Percentiles rank a stretch among this genome's conserved stretches.
Conservation (phyloP, 2,329 filamentous ascomycete species). For the Helotiales sp. region DNA sequence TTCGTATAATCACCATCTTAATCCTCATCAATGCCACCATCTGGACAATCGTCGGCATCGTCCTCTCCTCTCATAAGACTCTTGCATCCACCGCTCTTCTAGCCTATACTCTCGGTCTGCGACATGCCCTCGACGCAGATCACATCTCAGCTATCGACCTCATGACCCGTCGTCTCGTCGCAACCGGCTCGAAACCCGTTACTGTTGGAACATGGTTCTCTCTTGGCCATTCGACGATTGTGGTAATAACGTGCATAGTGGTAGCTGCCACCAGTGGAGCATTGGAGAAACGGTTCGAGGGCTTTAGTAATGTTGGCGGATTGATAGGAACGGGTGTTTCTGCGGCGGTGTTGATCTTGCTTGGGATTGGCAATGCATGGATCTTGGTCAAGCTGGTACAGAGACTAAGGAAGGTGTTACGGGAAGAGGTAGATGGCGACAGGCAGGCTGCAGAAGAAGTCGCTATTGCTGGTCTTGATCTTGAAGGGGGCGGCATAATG, state of each 20-base stretch:
- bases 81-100: conserved; percentile 81
- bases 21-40: conserved; percentile 51
- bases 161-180: conserved; percentile 87
- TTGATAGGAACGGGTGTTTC: conserved; percentile 90
- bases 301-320: conserved; percentile 76
- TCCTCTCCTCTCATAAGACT: conserved; percentile 52
- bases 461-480: conserved; percentile 50
- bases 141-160: conserved; percentile 88
- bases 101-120: conserved; percentile 83
- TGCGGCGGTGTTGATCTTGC: conserved; percentile 76
- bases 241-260: conserved; percentile 84
- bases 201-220: conserved; percentile 95
- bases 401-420: conserved; percentile 65
- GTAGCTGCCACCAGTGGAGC: conserved; percentile 90
- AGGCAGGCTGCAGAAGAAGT: conserved; percentile 27
- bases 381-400: conserved; percentile 78
- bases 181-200: conserved; percentile 80
- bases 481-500: conserved; percentile 77
- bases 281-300: conserved; percentile 76
- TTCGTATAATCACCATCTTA: conserved; percentile 50
- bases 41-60: conserved; percentile 54
- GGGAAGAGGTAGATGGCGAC: conserved; percentile 31
- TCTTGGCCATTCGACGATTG: conserved; percentile 89
- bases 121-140: conserved; percentile 97
- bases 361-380: conserved; percentile 83